Percentiles rank a stretch among this genome's conserved stretches.
Conservation (phyloP, 2,329 filamentous ascomycete genomes). For the Fusarium lyarnte region DNA sequence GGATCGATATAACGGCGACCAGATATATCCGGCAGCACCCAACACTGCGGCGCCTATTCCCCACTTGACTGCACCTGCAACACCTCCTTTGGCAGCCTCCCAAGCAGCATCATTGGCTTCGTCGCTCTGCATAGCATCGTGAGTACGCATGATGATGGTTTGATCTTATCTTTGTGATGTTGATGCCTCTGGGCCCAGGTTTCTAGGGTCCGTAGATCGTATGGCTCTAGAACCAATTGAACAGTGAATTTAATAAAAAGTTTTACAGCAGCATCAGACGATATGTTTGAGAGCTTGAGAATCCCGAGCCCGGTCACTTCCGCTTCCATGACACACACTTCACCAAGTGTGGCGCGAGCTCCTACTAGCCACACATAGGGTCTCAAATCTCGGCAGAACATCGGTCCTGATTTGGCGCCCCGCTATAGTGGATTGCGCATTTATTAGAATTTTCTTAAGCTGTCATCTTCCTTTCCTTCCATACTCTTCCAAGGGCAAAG, state of each 20-base stretch:
- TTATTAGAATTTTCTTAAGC: slow-evolving; percentile 38
- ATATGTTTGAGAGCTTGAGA: slow-evolving; percentile 20
- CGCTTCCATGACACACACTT: slow-evolving; percentile 33
- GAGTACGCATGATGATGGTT: slow-evolving; percentile 34
- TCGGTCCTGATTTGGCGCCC: slow-evolving; percentile 30
- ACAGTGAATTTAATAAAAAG: background rate
- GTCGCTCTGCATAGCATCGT: slow-evolving; percentile 67
- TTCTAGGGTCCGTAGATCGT: too few relatives aligned
- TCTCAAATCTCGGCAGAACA: slow-evolving; percentile 14
- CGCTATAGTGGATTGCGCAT: slow-evolving; percentile 39
- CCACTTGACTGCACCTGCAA: slow-evolving; percentile 76
- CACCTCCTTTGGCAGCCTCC: slow-evolving; percentile 75
- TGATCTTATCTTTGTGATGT: background rate
- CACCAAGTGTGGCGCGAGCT: slow-evolving; percentile 18
- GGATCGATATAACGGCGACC: slow-evolving; percentile 77
- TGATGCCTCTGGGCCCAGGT: background rate
- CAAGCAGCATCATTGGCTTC: slow-evolving; percentile 77
- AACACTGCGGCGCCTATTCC: slow-evolving; percentile 71
- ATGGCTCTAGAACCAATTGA: background rate
- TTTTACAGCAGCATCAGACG: slow-evolving; percentile 20
- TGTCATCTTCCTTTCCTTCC: slow-evolving; percentile 26
- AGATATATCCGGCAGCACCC: slow-evolving; percentile 68
- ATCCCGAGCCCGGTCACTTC: slow-evolving; percentile 26
- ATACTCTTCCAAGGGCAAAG: slow-evolving; percentile 37
- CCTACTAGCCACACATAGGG: slow-evolving; percentile 14